Conservation (phyloP, 169 alveolate genomes). For the Eimeria maxima region DNA sequence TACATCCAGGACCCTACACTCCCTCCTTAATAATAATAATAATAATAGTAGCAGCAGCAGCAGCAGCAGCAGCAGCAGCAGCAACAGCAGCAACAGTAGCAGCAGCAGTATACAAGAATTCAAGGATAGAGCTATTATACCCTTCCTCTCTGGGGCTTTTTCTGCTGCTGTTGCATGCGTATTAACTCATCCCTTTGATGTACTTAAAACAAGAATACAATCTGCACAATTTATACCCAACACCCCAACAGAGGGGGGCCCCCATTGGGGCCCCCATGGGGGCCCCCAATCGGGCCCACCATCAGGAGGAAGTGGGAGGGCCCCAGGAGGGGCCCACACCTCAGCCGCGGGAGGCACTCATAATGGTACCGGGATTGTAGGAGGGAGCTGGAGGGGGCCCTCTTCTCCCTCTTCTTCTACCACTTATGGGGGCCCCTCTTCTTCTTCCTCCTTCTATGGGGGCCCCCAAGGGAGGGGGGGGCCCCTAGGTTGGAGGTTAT, state of each 20-base stretch:
- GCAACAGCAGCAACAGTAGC: conserved; percentile 68
- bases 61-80: conserved; percentile 63
- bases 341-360: too few species aligned
- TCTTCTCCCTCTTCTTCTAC: too few species aligned
- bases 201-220: conserved; percentile 84
- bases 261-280: background rate
- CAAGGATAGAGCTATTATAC: conserved; percentile 44
- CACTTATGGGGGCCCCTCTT: too few species aligned
- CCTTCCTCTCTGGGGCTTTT: conserved; percentile 79
- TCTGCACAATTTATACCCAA: background rate
- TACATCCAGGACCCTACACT: background rate
- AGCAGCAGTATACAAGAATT: background rate
- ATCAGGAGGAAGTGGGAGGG: too few species aligned
- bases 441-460: too few species aligned
- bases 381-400: too few species aligned
- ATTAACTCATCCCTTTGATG: conserved; percentile 87
- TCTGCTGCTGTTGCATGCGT: conserved; percentile 83
- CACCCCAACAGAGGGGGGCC: background rate
- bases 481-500: too few species aligned
- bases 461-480: too few species aligned
- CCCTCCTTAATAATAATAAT: too few species aligned
- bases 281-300: background rate
- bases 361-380: too few species aligned
- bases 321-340: too few species aligned
- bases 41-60: background rate